Evolutionary conservation across 176 grass and related monocot genomes (phyloP).

Genomic region (Tillandsia fasciculata): DNA sequence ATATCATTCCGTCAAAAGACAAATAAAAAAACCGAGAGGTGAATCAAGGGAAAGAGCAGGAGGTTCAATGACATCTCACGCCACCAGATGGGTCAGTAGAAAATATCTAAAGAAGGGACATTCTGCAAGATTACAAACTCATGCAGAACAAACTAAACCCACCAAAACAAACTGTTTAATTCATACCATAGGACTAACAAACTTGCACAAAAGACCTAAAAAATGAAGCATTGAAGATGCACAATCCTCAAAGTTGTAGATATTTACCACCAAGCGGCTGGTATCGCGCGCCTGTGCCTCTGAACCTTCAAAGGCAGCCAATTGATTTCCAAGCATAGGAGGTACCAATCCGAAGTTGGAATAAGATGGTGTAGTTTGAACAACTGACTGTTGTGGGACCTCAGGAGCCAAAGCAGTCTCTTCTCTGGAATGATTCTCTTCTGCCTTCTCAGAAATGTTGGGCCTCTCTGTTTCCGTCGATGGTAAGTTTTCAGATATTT

Average conservation of each 20-base stretch:
- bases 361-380: slow-evolving; percentile 30
- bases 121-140: too few species aligned
- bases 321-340: slow-evolving; percentile 33
- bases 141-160: too few species aligned
- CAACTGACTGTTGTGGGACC: slow-evolving; percentile 23
- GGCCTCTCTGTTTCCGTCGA: slow-evolving; percentile 14
- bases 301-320: slow-evolving; percentile 38
- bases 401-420: slow-evolving; percentile 23
- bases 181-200: not conserved
- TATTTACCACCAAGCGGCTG: slow-evolving; percentile 17
- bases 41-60: too few species aligned
- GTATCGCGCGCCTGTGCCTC: slow-evolving; percentile 35
- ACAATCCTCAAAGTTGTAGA: slow-evolving; percentile 23
- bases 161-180: too few species aligned
- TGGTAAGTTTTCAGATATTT: slow-evolving; percentile 23
- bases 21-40: too few species aligned
- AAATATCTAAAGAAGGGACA: too few species aligned
- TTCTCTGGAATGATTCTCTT: slow-evolving; percentile 29
- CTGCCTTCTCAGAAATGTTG: slow-evolving; percentile 11
- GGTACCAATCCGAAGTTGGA: slow-evolving; percentile 32
- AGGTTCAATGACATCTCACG: too few species aligned
- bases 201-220: not conserved
- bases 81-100: too few species aligned
- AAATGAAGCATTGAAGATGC: not conserved
- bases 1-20: too few species aligned